These are phyloP conservation scores for Melampsora americana DNA, from an alignment of 1,284 basidiomycete species.

Conservation along the genomic window DNA sequence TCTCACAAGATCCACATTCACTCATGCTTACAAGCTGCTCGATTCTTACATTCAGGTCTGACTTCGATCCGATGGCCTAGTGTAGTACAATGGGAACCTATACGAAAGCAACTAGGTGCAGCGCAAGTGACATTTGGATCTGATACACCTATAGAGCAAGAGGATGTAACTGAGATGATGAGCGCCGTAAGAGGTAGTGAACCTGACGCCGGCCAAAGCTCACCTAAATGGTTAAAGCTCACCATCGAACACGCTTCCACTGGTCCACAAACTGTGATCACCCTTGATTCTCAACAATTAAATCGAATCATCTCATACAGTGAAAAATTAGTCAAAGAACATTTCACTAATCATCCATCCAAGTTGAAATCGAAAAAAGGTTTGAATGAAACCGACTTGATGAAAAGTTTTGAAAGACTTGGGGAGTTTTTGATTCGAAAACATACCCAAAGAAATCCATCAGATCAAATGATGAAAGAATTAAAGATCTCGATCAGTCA, in stretches of 20 bases:
- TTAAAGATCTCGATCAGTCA: not conserved
- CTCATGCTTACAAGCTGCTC: conserved; percentile 36
- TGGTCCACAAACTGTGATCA: not conserved
- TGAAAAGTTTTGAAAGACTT: conserved; percentile 17
- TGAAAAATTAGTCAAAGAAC: conserved; percentile 6
- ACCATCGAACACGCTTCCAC: not conserved
- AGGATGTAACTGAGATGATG: not conserved
- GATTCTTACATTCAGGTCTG: conserved; percentile 32
- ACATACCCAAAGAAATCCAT: not conserved
- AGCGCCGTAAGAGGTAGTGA: not conserved
- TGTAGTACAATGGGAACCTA: conserved; percentile 12
- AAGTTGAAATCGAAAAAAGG: not conserved
- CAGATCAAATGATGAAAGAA: not conserved
- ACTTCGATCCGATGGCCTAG: conserved; percentile 23
- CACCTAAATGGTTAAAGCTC: not conserved
- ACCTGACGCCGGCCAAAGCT: not conserved
- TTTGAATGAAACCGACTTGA: conserved; percentile 4
- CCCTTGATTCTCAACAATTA: conserved; percentile 12
- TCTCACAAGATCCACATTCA: conserved; percentile 22
- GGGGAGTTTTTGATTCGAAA: conserved; percentile 28
- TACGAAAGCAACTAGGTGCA: conserved; percentile 2
- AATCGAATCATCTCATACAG: conserved; percentile 22
- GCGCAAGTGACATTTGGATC: not conserved
- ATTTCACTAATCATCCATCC: not conserved
- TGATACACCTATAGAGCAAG: not conserved